Evolutionary conservation across 2,329 filamentous ascomycete species (phyloP), one percentile per base, ranked within the genome.

Genomic region (Alternaria sp.): DNA sequence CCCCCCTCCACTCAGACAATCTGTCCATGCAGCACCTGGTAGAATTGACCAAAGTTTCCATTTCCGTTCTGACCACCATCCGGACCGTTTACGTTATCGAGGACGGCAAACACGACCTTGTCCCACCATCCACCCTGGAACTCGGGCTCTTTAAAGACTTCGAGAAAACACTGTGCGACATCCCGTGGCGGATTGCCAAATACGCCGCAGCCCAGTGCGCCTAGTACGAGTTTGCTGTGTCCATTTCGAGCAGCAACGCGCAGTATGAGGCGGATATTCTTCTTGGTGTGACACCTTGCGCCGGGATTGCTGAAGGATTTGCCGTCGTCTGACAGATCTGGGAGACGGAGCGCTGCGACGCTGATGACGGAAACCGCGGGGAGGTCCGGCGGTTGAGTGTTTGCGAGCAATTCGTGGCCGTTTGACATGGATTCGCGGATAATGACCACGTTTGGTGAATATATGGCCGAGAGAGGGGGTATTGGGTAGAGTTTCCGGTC

Each of bases 121-220:
- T 84, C 78, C 85, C 87, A 90, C 86, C 88, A 89, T 0, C 86
- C 85, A 1, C 86, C 85, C 37, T 75, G 67, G 63, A 90, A 90
- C 76, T 91, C 88, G 0, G 61, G 36, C 69, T 91, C 87, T 29
- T 70, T 56, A 54, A 91, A 76, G 33, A 90, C 86, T 67, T 87
- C 83, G 28, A 79, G 71, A 82, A 88, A 92, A 65, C 87, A 88
- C 33, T 77, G 58, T 2, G 85, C 88, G n/a, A 91, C 85, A 60
- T 87, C 86, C 31, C 78, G 75, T 0, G 81, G 80, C 8, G 89
- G 89, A 70, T 91, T 90, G 0, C 65, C 67, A 71, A 90, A 90
- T 0, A 84, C 87, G 3, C 89, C 89, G 66, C 89, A 92, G 0
- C 89, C 89, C 49, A 92, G 70, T 0, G 89, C 88, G 0, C 89